phyloP scores from a whole-genome alignment of 2,329 filamentous ascomycete genomes.

The Ophiostoma himal-ulmi region DNA sequence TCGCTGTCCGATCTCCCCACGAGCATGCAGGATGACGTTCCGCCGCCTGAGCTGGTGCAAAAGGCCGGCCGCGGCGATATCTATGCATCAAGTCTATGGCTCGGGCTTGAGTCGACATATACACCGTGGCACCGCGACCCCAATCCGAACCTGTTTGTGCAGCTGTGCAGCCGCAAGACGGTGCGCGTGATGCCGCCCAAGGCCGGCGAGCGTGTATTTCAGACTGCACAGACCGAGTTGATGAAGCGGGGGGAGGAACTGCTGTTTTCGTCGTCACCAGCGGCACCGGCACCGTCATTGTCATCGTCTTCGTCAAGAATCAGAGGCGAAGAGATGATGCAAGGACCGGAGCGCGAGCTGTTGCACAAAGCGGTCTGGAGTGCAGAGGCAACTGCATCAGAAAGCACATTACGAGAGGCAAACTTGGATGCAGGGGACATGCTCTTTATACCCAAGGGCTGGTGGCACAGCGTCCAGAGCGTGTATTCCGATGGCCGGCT shows the following conservation, averaged over 20 bases:
- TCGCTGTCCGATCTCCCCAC: conserved; percentile 62
- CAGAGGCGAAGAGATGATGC: conserved; percentile 86
- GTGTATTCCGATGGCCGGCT: conserved; percentile 39
- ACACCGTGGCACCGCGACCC: conserved; percentile 90
- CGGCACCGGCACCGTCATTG: conserved; percentile 30
- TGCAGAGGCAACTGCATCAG: not conserved
- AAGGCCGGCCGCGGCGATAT: conserved; percentile 59
- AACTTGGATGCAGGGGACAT: conserved; percentile 60
- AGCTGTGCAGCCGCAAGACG: conserved; percentile 66
- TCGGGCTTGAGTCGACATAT: conserved; percentile 78
- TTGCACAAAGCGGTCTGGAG: conserved; percentile 68
- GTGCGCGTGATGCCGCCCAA: conserved; percentile 65
- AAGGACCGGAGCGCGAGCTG: conserved; percentile 60
- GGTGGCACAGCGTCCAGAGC: conserved; percentile 81
- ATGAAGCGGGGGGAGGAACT: conserved; percentile 27
- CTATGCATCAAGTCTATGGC: conserved; percentile 84
- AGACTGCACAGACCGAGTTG: conserved; percentile 40
- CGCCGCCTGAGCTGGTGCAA: conserved; percentile 58
- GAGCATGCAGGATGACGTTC: conserved; percentile 58
- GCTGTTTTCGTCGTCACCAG: conserved; percentile 21
- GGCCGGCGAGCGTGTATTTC: conserved; percentile 60
- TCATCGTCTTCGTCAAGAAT: conserved; percentile 41
- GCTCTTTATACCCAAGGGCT: conserved; percentile 73
- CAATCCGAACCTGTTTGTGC: conserved; percentile 87
- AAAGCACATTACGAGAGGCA: conserved; percentile 43